Base-by-base conservation (phyloP, 2,329 filamentous ascomycete species). In the Cladosporium phlei region DNA sequence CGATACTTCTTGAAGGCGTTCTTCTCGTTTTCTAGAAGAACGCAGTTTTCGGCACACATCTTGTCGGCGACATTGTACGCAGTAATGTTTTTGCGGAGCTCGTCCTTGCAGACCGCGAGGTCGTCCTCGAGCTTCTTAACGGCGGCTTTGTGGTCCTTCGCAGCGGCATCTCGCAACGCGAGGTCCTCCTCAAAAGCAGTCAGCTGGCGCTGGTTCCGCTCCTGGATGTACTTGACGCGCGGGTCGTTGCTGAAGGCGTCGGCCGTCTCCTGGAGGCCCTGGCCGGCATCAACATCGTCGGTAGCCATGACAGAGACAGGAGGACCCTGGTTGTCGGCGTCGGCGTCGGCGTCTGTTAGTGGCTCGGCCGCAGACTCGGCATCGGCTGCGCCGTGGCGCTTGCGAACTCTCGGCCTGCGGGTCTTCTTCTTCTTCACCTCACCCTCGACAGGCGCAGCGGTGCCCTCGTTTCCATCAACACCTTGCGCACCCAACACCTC, bases 301-400 rank as follows among this genome's bases (percentile, higher is more conserved):
- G n/a, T 16, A 22, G 12, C n/a, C 16, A 25, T n/a, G 14, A 14
- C 35, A 39, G 37, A 39, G 37, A 22, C 37, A 39, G 37, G 37
- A 39, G 20, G 14, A 39, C 37, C 37, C 37, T 39, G 37, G 37
- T 39, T 39, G 37, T 24, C 14, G 20, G 22, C n/a, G 35, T 7
- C 22, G 37, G 17, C 14, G 20, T 22, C n/a, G 35, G 12, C 22
- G 21, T 38, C 22, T 22, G 24, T 9, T 16, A 33, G 16, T 20
- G 24, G 16, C 20, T 14, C 10, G 33, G 9, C 10, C 17, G 33
- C 33, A 12, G 33, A 17, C 5, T 5, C 33, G 16, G 2, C 3
- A 14, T 22, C 37, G 35, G 35, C 35, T n/a, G 17, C 34, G 35
- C n/a, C 7, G 3, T 25, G 4, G 22, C 21, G 35, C n/a, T 12